A percentile compares a stretch with the other conserved stretches of the same genome.
These are phyloP conservation scores for Datisca glomerata DNA, from an alignment of 306 rosid species.

Conservation along the genomic window DNA sequence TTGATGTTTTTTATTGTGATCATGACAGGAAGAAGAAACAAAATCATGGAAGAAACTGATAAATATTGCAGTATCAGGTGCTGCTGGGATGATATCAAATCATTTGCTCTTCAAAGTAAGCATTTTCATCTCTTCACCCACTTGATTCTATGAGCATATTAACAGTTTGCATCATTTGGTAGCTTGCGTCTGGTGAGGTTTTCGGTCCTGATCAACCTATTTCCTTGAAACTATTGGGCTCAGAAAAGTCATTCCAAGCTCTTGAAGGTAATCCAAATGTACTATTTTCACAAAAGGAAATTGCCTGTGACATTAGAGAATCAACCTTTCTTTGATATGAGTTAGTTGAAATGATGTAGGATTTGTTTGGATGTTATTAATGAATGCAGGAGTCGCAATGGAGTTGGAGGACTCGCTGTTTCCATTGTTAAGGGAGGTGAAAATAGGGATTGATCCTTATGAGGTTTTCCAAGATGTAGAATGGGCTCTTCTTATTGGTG, in stretches of 20 bases:
- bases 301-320: not conserved
- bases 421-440: conserved; percentile 86
- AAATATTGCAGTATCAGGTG: conserved; percentile 87
- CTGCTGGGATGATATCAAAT: conserved; percentile 97
- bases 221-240: conserved; percentile 83
- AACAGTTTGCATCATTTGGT: not conserved
- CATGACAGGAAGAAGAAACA: conserved; percentile 96
- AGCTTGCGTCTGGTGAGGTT: conserved; percentile 96
- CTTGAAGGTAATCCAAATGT: conserved; percentile 57
- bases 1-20: conserved; percentile 2
- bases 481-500: conserved; percentile 93
- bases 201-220: conserved; percentile 90
- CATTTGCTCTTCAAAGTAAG: conserved; percentile 91
- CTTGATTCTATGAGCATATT: not conserved
- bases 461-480: conserved; percentile 95
- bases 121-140: conserved; percentile 3
- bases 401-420: conserved; percentile 91
- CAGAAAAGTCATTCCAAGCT: conserved; percentile 81
- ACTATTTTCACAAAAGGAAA: not conserved
- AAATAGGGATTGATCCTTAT: conserved; percentile 72
- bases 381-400: conserved; percentile 85
- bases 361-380: not conserved
- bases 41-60: conserved; percentile 82
- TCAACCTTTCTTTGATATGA: not conserved
- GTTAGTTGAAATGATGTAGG: not conserved